Base-by-base conservation (phyloP, 176 grass and related monocot genomes). In the Oryza officinalis region DNA sequence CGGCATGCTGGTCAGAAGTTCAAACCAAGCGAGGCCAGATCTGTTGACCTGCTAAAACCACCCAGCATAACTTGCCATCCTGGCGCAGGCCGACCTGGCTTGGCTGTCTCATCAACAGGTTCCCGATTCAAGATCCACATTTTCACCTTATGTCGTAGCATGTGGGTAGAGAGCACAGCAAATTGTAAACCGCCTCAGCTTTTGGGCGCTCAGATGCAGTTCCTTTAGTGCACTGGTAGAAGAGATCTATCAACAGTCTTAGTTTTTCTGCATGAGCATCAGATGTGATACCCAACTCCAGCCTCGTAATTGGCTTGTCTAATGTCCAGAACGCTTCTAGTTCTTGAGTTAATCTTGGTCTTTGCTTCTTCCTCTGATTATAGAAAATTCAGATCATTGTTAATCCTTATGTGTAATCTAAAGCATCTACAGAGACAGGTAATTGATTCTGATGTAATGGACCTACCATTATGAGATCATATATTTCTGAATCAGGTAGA, bases 331-430 rank as follows among this genome's bases (percentile, higher is more conserved):
- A 90, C 26, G 87, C 83, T 69, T 96, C 96, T 72, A 98, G 68
- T 90, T 95, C 96, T 81, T 87, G 81, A 35, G 89, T 92, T 82
- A 98, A 78, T 74, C 89, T 95, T 72, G 96, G 96, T 45, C 96
- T 79, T 80, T 94, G 72, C 74, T 91, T 92, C 87, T 88, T 90
- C 87, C 92, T 81, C 94, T 95, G 78, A 85, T 70, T 13, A 75
- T 25, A 75, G 72, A 32, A 13, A 44, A 52, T 71, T 63, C 66
- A 65, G 14, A 82, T 67, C 22, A 79, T 33, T 25, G 75, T 72
- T 59, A 87, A 81, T 69, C 82, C 71, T 74, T 1, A 86, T 74
- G 72, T 43, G 2, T 76, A 67, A 49, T 28, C 22, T 72, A 20
- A 13, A 80, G 46, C 71, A 86, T 67, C 72, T 64, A 38, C 22